Conservation (phyloP, 2,329 filamentous ascomycete genomes). For the Davidsoniella neocaledoniae region DNA sequence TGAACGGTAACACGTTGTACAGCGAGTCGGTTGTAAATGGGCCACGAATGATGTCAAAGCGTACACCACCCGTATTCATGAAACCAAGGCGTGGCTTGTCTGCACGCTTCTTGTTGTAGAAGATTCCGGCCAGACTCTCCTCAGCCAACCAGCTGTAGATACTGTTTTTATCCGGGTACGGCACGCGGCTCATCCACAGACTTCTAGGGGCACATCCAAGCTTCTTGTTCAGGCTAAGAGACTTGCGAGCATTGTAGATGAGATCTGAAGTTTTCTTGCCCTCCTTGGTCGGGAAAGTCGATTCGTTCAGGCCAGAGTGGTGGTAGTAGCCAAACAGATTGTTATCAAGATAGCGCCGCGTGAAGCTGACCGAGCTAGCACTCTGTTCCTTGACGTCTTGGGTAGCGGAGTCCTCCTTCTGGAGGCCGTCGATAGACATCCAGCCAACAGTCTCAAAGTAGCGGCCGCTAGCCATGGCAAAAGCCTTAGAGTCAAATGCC, state of each 20-base stretch:
- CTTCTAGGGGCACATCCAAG: slow-evolving; percentile 73
- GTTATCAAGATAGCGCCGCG: slow-evolving; percentile 80
- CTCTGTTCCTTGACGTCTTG: slow-evolving; percentile 15
- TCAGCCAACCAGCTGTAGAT: slow-evolving; percentile 70
- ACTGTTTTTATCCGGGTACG: slow-evolving; percentile 56
- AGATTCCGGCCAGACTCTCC: slow-evolving; percentile 52
- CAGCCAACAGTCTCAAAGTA: slow-evolving; percentile 95
- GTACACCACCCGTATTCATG: slow-evolving; percentile 77
- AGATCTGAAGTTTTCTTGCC: slow-evolving; percentile 54
- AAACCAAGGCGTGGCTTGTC: slow-evolving; percentile 54
- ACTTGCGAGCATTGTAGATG: slow-evolving; percentile 53
- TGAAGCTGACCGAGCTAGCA: slow-evolving; percentile 38
- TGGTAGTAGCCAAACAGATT: slow-evolving; percentile 73
- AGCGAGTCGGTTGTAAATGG: slow-evolving; percentile 76
- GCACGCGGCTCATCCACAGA: slow-evolving; percentile 65
- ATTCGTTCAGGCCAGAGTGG: slow-evolving; percentile 56
- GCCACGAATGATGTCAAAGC: slow-evolving; percentile 91
- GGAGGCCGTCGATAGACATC: slow-evolving; percentile 61
- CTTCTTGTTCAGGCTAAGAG: slow-evolving; percentile 52
- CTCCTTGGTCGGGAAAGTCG: slow-evolving; percentile 58
- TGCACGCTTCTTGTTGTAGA: slow-evolving; percentile 39
- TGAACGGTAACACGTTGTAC: slow-evolving; percentile 77
- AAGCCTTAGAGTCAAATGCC: slow-evolving; percentile 60
- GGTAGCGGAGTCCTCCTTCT: slow-evolving; percentile 15
- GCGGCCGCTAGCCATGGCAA: slow-evolving; percentile 69